Percentiles rank a stretch among this genome's conserved stretches.
phyloP scores from a whole-genome alignment of 2,329 filamentous ascomycete species.

The Herpotrichia juniperi region DNA sequence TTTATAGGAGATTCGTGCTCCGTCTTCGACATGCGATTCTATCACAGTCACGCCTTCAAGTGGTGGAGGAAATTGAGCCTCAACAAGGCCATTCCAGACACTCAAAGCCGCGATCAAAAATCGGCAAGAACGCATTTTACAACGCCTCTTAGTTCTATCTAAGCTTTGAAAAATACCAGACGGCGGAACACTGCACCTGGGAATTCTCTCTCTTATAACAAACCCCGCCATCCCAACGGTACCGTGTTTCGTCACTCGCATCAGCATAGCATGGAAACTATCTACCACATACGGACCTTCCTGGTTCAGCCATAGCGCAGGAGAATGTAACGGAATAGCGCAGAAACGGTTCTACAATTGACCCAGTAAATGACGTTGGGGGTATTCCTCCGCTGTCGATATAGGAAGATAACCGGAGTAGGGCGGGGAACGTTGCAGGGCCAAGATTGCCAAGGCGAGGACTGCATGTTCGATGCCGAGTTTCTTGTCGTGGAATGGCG shows the following conservation, averaged over 20 bases:
- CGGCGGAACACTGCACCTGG: not conserved
- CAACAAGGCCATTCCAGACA: conserved; percentile 15
- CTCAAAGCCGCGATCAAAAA: conserved; percentile 18
- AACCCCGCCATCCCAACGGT: not conserved
- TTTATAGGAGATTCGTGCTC: conserved; percentile 52
- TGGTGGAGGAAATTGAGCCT: conserved; percentile 48
- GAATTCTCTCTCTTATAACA: not conserved
- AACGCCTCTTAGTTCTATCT: not conserved
- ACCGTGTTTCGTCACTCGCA: not conserved
- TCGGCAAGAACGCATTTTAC: conserved; percentile 14
- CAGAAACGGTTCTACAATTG: conserved; percentile 16
- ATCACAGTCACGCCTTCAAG: conserved; percentile 47
- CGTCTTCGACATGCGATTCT: conserved; percentile 47
- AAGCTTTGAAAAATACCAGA: not conserved
- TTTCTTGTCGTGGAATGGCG: not conserved
- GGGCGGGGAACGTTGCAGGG: conserved; percentile 23
- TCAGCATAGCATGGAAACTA: not conserved
- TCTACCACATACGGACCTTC: conserved; percentile 24
- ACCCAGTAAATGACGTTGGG: conserved; percentile 23
- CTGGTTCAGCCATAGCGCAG: conserved; percentile 26
- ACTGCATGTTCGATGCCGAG: too few species aligned
- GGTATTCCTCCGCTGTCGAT: conserved; percentile 3
- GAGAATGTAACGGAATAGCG: too few species aligned
- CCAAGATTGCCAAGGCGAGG: conserved; percentile 27
- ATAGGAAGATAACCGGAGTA: conserved; percentile 5